Conservation (phyloP, 768 basidiomycete genomes). For the Boletus vinaceobasis region DNA sequence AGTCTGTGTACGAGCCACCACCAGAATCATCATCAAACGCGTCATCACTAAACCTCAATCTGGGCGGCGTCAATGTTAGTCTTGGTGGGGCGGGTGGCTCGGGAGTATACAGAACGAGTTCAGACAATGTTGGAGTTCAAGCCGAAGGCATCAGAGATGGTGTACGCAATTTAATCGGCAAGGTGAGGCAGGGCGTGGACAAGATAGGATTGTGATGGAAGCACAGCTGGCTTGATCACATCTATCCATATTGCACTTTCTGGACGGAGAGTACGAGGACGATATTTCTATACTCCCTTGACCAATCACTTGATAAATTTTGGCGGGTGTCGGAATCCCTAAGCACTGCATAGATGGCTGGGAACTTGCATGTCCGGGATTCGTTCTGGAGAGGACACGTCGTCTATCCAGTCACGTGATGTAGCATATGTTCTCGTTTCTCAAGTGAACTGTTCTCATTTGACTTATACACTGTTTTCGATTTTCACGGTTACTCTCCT, state of each 20-base stretch:
- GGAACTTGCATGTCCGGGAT: background rate
- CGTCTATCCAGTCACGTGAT: slow-evolving; percentile 24
- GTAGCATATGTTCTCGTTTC: background rate
- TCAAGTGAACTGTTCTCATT: background rate
- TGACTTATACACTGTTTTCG: slow-evolving; percentile 6
- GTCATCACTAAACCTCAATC: slow-evolving; percentile 84
- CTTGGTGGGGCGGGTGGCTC: slow-evolving; percentile 84
- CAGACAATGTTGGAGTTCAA: slow-evolving; percentile 69
- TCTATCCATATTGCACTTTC: background rate
- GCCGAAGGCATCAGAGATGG: slow-evolving; percentile 90
- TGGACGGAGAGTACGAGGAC: background rate
- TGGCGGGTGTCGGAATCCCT: background rate
- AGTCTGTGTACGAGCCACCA: slow-evolving; percentile 69
- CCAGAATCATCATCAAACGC: slow-evolving; percentile 69
- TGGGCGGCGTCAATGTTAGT: slow-evolving; percentile 89
- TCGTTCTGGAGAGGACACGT: slow-evolving; percentile 22
- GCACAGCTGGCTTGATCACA: background rate
- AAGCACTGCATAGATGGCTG: no score
- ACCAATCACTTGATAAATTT: background rate
- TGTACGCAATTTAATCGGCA: slow-evolving; percentile 81
- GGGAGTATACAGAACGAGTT: slow-evolving; percentile 81
- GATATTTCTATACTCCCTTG: background rate
- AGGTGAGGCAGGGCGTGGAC: slow-evolving; percentile 85
- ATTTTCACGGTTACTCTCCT: slow-evolving; percentile 11
- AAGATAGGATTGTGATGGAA: slow-evolving; percentile 37